Evolutionary conservation across 306 rosid genomes (phyloP).

Genomic region (Rosa multiflora): DNA sequence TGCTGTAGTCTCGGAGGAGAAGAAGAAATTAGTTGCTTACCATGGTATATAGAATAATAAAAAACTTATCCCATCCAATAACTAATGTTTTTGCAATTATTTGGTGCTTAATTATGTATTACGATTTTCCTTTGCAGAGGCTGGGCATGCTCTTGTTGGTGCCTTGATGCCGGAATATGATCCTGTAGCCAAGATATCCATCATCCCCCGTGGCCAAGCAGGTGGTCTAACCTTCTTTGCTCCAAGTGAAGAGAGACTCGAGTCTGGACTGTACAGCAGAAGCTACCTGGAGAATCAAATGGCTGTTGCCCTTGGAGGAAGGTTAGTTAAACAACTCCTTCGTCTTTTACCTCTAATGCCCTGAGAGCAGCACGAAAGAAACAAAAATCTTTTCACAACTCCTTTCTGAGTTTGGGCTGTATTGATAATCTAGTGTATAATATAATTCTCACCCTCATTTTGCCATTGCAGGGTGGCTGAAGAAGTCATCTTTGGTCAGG

Average conservation of each 20-base stretch:
- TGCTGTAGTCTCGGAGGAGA: conserved; percentile 93
- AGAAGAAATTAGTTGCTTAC: conserved; percentile 91
- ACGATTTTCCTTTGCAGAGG: conserved; percentile 62
- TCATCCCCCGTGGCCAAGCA: conserved; percentile 90
- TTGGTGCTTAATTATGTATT: conserved; percentile 2
- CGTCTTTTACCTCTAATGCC: neutral
- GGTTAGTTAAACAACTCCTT: conserved; percentile 28
- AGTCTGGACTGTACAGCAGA: conserved; percentile 86
- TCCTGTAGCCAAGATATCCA: conserved; percentile 93
- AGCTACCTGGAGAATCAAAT: conserved; percentile 99
- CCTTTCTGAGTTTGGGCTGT: neutral
- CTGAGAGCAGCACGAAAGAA: neutral
- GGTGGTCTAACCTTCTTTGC: conserved; percentile 71
- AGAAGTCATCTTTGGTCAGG: conserved; percentile 67
- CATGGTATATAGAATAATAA: conserved; percentile 39
- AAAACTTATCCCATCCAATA: neutral
- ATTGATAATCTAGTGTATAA: neutral
- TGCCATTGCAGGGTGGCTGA: conserved; percentile 75
- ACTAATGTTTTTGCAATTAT: neutral
- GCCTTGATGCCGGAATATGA: conserved; percentile 72
- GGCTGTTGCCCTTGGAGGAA: conserved; percentile 95
- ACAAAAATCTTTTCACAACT: neutral
- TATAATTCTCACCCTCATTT: neutral
- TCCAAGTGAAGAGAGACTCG: conserved; percentile 71
- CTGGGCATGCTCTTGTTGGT: conserved; percentile 86